These are phyloP conservation scores for Sechiopsis laciniata DNA, from an alignment of 306 rosid genomes.

Conservation along the genomic window DNA sequence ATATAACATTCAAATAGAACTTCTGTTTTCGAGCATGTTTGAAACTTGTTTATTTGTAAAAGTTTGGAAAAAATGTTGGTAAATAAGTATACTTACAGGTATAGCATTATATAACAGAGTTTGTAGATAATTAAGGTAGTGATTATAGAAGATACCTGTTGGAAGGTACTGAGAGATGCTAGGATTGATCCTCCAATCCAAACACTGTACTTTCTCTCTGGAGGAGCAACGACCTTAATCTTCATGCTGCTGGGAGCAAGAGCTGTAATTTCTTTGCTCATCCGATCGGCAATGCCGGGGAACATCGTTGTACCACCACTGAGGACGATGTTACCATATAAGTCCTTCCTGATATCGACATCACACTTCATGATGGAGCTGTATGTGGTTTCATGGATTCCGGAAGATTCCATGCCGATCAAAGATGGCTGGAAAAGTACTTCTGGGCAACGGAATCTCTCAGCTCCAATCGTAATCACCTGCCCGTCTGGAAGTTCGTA, in stretches of 20 bases:
- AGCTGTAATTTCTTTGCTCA: constrained; percentile 74
- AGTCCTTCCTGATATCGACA: constrained; percentile 71
- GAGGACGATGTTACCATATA: constrained; percentile 62
- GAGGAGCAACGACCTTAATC: constrained; percentile 76
- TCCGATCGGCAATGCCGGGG: constrained; percentile 68
- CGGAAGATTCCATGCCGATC: constrained; percentile 68
- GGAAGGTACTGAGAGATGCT: constrained; percentile 74
- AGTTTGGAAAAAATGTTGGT: no score
- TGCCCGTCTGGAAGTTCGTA: constrained; percentile 71
- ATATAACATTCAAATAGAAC: background rate
- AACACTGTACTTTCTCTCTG: constrained; percentile 70
- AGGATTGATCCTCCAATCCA: constrained; percentile 79
- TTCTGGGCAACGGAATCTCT: constrained; percentile 78
- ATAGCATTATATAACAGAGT: background rate
- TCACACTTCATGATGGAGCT: constrained; percentile 77
- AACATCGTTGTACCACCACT: constrained; percentile 76
- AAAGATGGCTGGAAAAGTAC: constrained; percentile 73
- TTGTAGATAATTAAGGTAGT: background rate
- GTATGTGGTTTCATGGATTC: constrained; percentile 67
- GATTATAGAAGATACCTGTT: constrained; percentile 38
- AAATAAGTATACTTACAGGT: no score
- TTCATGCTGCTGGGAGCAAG: constrained; percentile 84
- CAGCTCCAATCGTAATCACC: constrained; percentile 64
- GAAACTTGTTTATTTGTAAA: background rate
- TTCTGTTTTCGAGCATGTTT: background rate